A percentile compares a stretch with the other conserved stretches of the same genome.
phyloP scores from a whole-genome alignment of 768 basidiomycete species.

The Naganishia friedmannii region DNA sequence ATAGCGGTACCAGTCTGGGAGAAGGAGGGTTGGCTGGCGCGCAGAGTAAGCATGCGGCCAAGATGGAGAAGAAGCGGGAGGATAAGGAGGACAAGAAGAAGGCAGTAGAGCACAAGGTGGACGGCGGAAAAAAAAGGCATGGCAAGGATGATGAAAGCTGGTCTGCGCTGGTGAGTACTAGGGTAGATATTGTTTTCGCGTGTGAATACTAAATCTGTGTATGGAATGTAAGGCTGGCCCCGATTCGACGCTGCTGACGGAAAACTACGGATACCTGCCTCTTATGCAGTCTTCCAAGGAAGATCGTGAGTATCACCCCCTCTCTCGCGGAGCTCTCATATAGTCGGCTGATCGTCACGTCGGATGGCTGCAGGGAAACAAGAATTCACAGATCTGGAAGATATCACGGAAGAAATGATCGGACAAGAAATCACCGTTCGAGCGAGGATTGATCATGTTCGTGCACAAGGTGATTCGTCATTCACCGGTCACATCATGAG shows the following conservation, averaged over 20 bases:
- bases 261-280: constrained; percentile 22
- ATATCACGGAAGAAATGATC: constrained; percentile 57
- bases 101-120: constrained; percentile 66
- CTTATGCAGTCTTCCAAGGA: constrained; percentile 26
- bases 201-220: constrained; percentile 32
- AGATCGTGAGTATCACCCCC: constrained; percentile 7
- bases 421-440: constrained; percentile 69
- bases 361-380: constrained; percentile 64
- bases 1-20: not conserved
- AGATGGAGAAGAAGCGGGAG: constrained; percentile 57
- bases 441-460: constrained; percentile 81
- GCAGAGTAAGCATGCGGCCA: constrained; percentile 2
- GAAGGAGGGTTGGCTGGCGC: not conserved
- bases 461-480: constrained; percentile 62
- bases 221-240: not conserved
- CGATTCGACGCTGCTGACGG: constrained; percentile 3
- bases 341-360: constrained; percentile 51
- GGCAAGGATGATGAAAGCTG: constrained; percentile 22
- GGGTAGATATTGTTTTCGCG: constrained; percentile 57
- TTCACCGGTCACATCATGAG: not conserved
- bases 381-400: constrained; percentile 32
- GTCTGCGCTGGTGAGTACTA: constrained; percentile 30
- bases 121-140: constrained; percentile 55
- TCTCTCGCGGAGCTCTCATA: constrained; percentile 5
- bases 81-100: constrained; percentile 70